Evolutionary conservation across 2,329 filamentous ascomycete species (phyloP), one percentile per base, ranked within the genome.

Genomic region (Talaromyces sp.): DNA sequence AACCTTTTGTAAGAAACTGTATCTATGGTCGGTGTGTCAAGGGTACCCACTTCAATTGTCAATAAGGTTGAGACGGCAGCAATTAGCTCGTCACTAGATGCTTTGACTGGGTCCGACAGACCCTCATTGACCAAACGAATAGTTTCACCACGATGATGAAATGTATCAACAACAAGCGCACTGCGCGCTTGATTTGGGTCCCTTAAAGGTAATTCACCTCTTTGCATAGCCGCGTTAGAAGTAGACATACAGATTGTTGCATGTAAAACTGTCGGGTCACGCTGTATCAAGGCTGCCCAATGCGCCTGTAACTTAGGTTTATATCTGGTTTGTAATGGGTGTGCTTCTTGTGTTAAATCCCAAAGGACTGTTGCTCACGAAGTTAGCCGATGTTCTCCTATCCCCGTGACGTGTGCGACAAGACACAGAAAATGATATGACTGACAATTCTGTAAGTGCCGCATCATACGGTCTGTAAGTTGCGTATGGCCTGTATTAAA

Each of bases 41-140:
- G 30, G 13, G 22, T 7, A 55, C 65, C 53, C 62, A 74, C 71
- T 64, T 74, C 71, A 19, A 74, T 72, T 3, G 70, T 71, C 22
- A 74, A 60, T n/a, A 74, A 56, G 6, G 70, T 66, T 14, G 71
- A 71, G 24, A 74, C 71, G 0, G 71, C 70, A 16, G 70, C 70
- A 49, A 74, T 74, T 43, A 72, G 52, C 30, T 67, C 70, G 60
- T 74, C 71, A 55, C 71, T 74, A 8, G 70, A 62, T n/a, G 71
- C 70, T 47, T 71, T 71, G 30, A 65, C 60, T 29, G 68, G 69
- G 47, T 71, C 68, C 14, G 71, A 74, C 29, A 74, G 45, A 1
- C 69, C 68, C 37, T 71, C 67, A 40, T 74, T 74, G 44, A 74
- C 71, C 36, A 73, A 57, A 16, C 68, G 60, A 47, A 74, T 74